phyloP scores from a whole-genome alignment of 305 asterid genomes.

The Fraxinus latifolia region DNA sequence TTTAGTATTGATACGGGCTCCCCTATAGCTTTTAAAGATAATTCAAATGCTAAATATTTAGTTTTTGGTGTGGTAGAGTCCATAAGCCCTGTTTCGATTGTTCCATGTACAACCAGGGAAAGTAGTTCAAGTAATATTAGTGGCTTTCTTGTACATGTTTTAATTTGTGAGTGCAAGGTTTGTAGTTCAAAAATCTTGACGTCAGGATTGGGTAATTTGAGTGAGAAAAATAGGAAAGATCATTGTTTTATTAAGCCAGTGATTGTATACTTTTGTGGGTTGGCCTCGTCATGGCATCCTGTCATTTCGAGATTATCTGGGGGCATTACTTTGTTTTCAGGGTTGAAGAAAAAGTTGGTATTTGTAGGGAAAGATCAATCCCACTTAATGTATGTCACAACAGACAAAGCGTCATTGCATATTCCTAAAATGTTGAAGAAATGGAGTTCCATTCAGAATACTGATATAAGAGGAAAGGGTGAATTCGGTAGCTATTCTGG shows the following conservation, averaged over 20 bases:
- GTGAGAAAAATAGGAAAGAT: constrained; percentile 24
- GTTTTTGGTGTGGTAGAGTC: constrained; percentile 57
- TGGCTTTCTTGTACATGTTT: constrained; percentile 68
- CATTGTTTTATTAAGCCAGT: constrained; percentile 51
- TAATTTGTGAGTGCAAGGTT: constrained; percentile 57
- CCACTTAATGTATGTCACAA: constrained; percentile 64
- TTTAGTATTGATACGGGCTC: constrained; percentile 36
- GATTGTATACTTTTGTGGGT: constrained; percentile 57
- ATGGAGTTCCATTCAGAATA: constrained; percentile 10
- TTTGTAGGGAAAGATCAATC: constrained; percentile 52
- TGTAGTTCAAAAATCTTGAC: constrained; percentile 41
- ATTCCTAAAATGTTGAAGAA: constrained; percentile 38
- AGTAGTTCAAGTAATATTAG: constrained; percentile 29
- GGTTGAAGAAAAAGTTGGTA: constrained; percentile 66
- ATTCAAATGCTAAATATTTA: constrained; percentile 23
- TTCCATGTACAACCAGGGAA: constrained; percentile 48
- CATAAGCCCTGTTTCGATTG: constrained; percentile 59
- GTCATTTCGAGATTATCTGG: constrained; percentile 49
- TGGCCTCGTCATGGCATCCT: constrained; percentile 78
- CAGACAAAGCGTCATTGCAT: constrained; percentile 48
- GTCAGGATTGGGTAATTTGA: constrained; percentile 27
- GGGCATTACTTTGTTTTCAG: constrained; percentile 40
- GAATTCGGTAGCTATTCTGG: constrained; percentile 68
- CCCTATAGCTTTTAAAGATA: constrained; percentile 26
- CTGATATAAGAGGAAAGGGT: constrained; percentile 43